Evolutionary conservation across 768 basidiomycete genomes (phyloP), one percentile per base, ranked within the genome.

Genomic region (Leccinum subgranulosum): DNA sequence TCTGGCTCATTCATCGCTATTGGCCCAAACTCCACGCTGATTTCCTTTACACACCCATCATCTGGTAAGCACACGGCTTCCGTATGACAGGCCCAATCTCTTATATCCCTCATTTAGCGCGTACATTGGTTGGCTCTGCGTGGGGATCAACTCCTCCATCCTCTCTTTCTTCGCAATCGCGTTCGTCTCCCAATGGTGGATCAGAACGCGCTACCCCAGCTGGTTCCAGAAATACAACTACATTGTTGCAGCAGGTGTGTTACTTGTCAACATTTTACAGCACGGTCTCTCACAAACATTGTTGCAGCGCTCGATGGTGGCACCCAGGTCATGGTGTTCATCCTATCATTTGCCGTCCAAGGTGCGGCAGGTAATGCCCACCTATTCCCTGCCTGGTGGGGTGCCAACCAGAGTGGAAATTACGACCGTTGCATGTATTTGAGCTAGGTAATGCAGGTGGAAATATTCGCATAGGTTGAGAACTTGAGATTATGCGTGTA

Each of bases 371-470:
- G 83, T 9, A 64, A 68, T 2, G 64, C 80, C 1, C 78, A 81
- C 60, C 60, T 80, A 23, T 84, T 83, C 70, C 80, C 82, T 17
- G 56, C 74, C 54, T 83, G 83, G 83, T 83, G 81, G 83, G 81
- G 81, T 17, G 82, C 81, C 9, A 82, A 84, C 64, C 81, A 83
- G 56, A 66, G 64, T 36, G 81, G 80, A 63, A 73, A 77, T 64
- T 75, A 70, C 27, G 69, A 71, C 46, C 71, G 15, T 4, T 72
- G 69, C 52, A 17, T 60, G 47, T 49, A 51, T 57, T 55, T 68
- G 19, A 17, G 10, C 19, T 68, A 66, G 48, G 39, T 12, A 23
- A 19, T 9, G 15, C 9, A 39, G 9, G 9, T n/a, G 9, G 36
- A n/a, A 17, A 39, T 39, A n/a, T 39, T 39, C 4, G 9, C 10